Evolutionary conservation across 805 yeast species (phyloP), one percentile per base, ranked within the genome.

Genomic region (Candida bentonensis): DNA sequence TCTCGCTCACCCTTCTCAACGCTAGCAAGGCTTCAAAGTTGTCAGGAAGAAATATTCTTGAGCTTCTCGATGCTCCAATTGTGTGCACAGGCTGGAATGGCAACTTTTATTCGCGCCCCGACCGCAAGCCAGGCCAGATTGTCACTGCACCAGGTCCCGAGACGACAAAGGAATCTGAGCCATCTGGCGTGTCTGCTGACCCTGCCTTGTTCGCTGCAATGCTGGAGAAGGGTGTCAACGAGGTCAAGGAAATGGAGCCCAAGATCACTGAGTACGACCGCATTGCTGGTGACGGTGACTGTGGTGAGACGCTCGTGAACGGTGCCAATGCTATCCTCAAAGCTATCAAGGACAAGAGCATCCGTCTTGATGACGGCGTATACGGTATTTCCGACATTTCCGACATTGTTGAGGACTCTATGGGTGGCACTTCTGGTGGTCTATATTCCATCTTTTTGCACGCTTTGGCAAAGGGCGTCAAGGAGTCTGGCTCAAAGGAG

Each of bases 381-480:
- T 69, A 76, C 43, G 74, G 82, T 0, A 60, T 84, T 40, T 68
- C 78, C n/a, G 74, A 74, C 51, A 71, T 88, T 42, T 83, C 96
- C 2, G 94, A 86, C 45, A 61, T 82, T 20, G 86, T 88, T 27
- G 96, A 88, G 59, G 76, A 77, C 45, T 77, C 76, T n/a, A 89
- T 89, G 96, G 97, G 96, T 44, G 97, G 97, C 42, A 89, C 97
- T 0, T 83, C 94, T 1, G 97, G 97, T 44, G 96, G 96, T 1
- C 63, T 88, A 30, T 88, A 88, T 61, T 82, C 95, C 2, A 89
- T 88, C 45, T 84, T 69, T 63, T 67, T 89, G 49, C 76, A 94
- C 27, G 85, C 94, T 1, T 70, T 88, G 48, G 81, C 84, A 1
- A 67, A 71, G 28, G 72, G 73, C 7, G 62, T 78, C 23, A 44